Evolutionary conservation across 2,329 filamentous ascomycete genomes (phyloP).

Genomic region (Calonectria montana): DNA sequence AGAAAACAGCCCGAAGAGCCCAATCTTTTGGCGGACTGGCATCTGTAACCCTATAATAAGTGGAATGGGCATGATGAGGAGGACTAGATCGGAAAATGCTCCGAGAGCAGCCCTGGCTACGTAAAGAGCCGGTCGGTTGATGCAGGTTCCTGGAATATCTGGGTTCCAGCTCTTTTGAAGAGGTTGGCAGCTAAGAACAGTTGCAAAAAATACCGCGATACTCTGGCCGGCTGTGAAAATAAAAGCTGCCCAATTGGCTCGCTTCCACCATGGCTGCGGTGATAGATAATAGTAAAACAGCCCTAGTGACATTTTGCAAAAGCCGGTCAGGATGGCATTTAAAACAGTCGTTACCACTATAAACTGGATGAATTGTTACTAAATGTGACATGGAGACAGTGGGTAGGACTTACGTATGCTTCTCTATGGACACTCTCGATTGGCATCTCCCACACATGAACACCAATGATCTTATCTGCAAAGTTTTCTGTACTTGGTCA

Average conservation of each 20-base stretch:
- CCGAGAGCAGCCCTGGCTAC: constrained; percentile 58
- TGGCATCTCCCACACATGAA: constrained; percentile 31
- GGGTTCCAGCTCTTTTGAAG: constrained; percentile 37
- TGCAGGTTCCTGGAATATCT: constrained; percentile 47
- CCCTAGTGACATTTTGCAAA: neutral
- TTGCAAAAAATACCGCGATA: constrained; percentile 44
- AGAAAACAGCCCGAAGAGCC: constrained; percentile 53
- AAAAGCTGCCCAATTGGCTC: neutral
- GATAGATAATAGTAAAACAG: neutral
- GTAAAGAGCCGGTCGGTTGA: constrained; percentile 58
- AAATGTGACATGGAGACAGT: constrained; percentile 13
- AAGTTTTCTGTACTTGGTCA: constrained; percentile 14
- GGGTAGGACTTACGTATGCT: constrained; percentile 16
- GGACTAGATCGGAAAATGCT: constrained; percentile 57
- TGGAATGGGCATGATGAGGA: constrained; percentile 56
- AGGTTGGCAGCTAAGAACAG: constrained; percentile 39
- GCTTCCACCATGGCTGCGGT: neutral
- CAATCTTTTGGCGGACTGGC: constrained; percentile 56
- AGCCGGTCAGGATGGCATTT: constrained; percentile 34
- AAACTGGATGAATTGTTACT: constrained; percentile 43
- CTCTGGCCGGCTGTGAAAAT: neutral
- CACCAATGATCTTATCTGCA: constrained; percentile 24
- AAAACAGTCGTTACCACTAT: constrained; percentile 44
- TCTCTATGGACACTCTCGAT: constrained; percentile 12
- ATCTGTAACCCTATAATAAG: constrained; percentile 56